Evolutionary conservation across 2,329 filamentous ascomycete species (phyloP), one percentile per base, ranked within the genome.

Genomic region (Chaetomium globosum): DNA sequence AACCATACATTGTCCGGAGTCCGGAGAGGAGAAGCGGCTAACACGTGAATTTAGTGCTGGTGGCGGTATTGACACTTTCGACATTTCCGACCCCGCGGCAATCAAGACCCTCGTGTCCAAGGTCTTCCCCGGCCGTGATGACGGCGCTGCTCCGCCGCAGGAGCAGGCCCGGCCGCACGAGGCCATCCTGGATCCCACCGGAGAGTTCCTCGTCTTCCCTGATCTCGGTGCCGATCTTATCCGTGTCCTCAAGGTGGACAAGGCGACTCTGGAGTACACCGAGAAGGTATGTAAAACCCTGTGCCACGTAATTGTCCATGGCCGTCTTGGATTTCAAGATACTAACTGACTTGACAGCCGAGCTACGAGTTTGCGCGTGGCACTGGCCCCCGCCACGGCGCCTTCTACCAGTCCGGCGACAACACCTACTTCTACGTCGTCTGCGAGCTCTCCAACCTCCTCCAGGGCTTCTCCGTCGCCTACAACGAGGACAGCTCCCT

Each of bases 171-270:
- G 89, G 72, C 87, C 87, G 21, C 88, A 91, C 75, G 78, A 89
- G 72, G 82, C 84, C n/a, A 74, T 89, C 59, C 73, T 88, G 39
- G 89, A 91, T 73, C 89, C 88, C 7, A 88, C 85, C 2, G 84
- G 83, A 6, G 72, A 79, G n/a, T 91, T 84, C 74, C 71, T 90
- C 31, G 72, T 90, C 9, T 82, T 87, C 9, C 87, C 88, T 1
- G 89, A 91, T 70, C 80, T 93, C 5, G 86, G 89, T 49, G 81
- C 83, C 64, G 89, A 91, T 70, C 71, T 85, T 7, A 75, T 91
- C 56, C 86, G 84, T 68, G 76, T 79, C 64, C 91, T 85, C 74
- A 72, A 77, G 62, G 80, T 89, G 71, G 76, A 85, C 68, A 80
- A 80, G 54, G 72, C 77, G 7, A 79, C 81, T 36, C 77, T 85